Conservation (phyloP, 495 filamentous ascomycete species). For the Annulohypoxylon stygium region DNA sequence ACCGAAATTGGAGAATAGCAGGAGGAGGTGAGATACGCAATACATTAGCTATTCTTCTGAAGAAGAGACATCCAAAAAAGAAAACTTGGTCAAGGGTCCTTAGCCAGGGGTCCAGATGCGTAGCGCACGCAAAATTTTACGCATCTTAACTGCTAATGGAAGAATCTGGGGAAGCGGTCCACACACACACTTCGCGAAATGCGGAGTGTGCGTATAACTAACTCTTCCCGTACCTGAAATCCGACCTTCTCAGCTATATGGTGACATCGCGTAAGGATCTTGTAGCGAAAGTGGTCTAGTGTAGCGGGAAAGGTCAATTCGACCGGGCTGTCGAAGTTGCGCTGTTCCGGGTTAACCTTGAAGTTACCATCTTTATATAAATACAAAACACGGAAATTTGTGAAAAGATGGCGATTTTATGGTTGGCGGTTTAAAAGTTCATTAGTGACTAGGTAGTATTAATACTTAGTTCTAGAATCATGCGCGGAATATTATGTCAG, state of each 20-base stretch:
- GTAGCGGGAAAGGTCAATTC: neutral
- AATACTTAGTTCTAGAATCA: no score
- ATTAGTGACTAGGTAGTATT: no score
- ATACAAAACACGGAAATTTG: no score
- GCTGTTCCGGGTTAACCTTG: no score
- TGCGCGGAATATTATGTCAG: no score
- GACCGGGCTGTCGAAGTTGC: no score
- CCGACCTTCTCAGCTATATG: neutral
- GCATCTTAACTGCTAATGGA: neutral
- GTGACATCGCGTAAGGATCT: neutral
- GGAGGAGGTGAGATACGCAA: neutral
- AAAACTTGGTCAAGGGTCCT: slow-evolving; percentile 11
- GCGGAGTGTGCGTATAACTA: slow-evolving; percentile 6
- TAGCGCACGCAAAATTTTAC: slow-evolving; percentile 6
- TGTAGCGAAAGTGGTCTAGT: neutral
- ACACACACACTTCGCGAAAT: slow-evolving; percentile 3
- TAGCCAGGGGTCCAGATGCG: slow-evolving; percentile 3
- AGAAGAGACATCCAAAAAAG: neutral
- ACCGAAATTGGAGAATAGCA: neutral
- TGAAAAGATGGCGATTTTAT: no score
- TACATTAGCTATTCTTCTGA: neutral
- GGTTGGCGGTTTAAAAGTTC: no score
- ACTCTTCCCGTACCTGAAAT: slow-evolving; percentile 3
- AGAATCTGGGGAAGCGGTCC: slow-evolving; percentile 11
- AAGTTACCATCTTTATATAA: no score